Percentiles rank a stretch among this genome's conserved stretches.
These are phyloP conservation scores for Aspergillus luchuensis DNA, from an alignment of 2,329 filamentous ascomycete genomes.

Conservation along the genomic window DNA sequence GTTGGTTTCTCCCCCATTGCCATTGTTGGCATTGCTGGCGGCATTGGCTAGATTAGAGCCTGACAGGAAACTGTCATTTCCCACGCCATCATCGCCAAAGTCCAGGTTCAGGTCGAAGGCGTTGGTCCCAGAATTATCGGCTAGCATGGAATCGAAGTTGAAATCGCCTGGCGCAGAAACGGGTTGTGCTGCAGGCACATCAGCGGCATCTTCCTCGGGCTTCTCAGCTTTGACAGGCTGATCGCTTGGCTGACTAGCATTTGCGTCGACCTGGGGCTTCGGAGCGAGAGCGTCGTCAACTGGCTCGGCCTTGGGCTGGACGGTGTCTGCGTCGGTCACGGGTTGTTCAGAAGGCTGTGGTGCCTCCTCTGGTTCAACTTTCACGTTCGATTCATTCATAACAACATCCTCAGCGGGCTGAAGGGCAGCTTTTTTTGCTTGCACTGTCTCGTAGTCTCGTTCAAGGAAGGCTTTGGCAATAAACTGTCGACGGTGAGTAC, in stretches of 20 bases:
- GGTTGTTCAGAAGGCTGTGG: constrained; percentile 22
- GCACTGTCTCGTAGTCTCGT: constrained; percentile 43
- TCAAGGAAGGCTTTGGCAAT: constrained; percentile 48
- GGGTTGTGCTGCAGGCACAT: constrained; percentile 24
- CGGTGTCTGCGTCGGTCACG: constrained; percentile 21
- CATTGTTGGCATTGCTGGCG: constrained; percentile 19
- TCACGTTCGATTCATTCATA: constrained; percentile 30
- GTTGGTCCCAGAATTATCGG: constrained; percentile 34
- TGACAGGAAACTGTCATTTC: constrained; percentile 42
- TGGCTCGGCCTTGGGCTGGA: constrained; percentile 20
- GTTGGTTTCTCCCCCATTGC: constrained; percentile 19
- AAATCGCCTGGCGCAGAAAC: constrained; percentile 34
- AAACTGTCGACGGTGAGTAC: constrained; percentile 32
- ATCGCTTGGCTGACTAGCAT: constrained; percentile 19
- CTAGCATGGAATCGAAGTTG: constrained; percentile 46
- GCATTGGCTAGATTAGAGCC: constrained; percentile 33
- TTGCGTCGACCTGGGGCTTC: constrained; percentile 17
- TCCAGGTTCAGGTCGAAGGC: constrained; percentile 45
- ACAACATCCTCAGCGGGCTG: constrained; percentile 31
- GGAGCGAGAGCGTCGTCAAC: constrained; percentile 14
- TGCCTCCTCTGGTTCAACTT: constrained; percentile 18
- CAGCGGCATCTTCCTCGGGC: constrained; percentile 17
- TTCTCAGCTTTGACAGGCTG: constrained; percentile 28
- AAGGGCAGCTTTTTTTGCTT: constrained; percentile 34
- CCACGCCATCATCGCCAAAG: constrained; percentile 42